Evolutionary conservation across 2,329 filamentous ascomycete species (phyloP).

Genomic region (Blastomyces gilchristii): DNA sequence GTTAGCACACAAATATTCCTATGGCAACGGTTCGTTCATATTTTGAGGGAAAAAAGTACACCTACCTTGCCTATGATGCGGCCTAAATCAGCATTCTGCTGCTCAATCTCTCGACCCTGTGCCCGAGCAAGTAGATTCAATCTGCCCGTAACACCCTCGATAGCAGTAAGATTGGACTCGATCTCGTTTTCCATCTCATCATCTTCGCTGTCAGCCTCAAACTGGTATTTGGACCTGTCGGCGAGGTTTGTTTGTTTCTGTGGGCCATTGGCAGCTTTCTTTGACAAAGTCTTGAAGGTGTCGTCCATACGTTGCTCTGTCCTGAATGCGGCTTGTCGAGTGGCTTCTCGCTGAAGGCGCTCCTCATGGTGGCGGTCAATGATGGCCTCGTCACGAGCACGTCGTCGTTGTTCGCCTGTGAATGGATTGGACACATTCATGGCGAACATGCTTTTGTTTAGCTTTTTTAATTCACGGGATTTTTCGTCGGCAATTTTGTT

Average conservation of each 20-base stretch:
- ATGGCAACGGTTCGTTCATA: neutral
- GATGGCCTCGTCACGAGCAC: conserved; percentile 56
- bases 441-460: conserved; percentile 87
- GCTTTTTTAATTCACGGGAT: conserved; percentile 68
- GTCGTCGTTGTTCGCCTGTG: conserved; percentile 55
- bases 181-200: conserved; percentile 64
- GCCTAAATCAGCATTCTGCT: conserved; percentile 68
- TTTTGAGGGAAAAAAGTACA: conserved; percentile 4
- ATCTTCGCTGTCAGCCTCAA: conserved; percentile 64
- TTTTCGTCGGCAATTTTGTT: conserved; percentile 69
- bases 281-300: conserved; percentile 54
- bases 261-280: conserved; percentile 39
- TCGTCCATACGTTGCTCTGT: conserved; percentile 52
- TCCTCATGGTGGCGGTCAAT: conserved; percentile 54
- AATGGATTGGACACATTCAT: conserved; percentile 70
- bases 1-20: conserved; percentile 18
- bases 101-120: conserved; percentile 63
- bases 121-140: conserved; percentile 64
- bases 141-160: conserved; percentile 53
- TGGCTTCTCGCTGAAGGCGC: conserved; percentile 47
- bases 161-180: conserved; percentile 51
- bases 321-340: conserved; percentile 44
- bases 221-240: conserved; percentile 62
- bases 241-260: conserved; percentile 44
- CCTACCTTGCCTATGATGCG: conserved; percentile 67